Conservation (phyloP, 768 basidiomycete species). For the Podaxis sp. region DNA sequence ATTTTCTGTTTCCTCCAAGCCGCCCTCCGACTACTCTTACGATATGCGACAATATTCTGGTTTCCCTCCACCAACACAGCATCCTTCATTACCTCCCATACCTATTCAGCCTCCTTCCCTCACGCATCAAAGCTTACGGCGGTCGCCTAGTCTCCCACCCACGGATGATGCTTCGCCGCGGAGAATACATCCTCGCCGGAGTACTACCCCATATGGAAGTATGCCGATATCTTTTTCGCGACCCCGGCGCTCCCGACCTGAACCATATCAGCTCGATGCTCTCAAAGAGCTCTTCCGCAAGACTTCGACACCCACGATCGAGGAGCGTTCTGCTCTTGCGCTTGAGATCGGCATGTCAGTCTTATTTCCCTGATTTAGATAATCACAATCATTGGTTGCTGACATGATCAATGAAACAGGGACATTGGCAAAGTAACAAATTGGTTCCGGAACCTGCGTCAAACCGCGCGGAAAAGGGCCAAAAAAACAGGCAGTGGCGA, state of each 20-base stretch:
- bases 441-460: slow-evolving; percentile 85
- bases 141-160: slow-evolving; percentile 40
- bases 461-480: slow-evolving; percentile 74
- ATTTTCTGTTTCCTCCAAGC: slow-evolving; percentile 27
- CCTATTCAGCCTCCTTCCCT: slow-evolving; percentile 28
- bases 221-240: slow-evolving; percentile 42
- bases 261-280: slow-evolving; percentile 75
- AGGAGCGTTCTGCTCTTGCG: slow-evolving; percentile 74
- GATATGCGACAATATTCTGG: slow-evolving; percentile 41
- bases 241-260: slow-evolving; percentile 73
- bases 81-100: slow-evolving; percentile 32
- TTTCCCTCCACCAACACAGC: slow-evolving; percentile 47
- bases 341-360: slow-evolving; percentile 76
- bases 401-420: slow-evolving; percentile 38
- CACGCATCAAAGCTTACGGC: slow-evolving; percentile 25
- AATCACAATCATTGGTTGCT: slow-evolving; percentile 17
- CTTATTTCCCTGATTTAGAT: slow-evolving; percentile 17
- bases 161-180: slow-evolving; percentile 38
- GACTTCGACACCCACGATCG: slow-evolving; percentile 75
- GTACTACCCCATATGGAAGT: slow-evolving; percentile 46
- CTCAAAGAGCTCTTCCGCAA: slow-evolving; percentile 67
- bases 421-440: slow-evolving; percentile 85
- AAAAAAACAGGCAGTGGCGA: slow-evolving; percentile 48
- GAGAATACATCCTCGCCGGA: slow-evolving; percentile 38
- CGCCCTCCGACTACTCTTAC: slow-evolving; percentile 33